Evolutionary conservation across 352 stramenopile genomes (phyloP).

Genomic region (Plasmopara muralis): DNA sequence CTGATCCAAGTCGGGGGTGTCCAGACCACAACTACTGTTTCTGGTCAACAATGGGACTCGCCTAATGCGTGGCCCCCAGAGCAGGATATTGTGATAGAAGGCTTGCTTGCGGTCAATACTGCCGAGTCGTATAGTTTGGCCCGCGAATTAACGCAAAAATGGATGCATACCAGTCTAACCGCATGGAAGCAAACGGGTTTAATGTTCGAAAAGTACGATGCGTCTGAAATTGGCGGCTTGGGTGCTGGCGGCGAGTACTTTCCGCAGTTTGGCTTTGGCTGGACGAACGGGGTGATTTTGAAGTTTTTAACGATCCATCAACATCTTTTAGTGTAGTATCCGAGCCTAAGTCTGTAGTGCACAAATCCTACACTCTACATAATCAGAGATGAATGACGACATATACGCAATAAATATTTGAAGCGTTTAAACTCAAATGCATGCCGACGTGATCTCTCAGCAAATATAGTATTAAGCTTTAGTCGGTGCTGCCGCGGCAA

Average conservation of each 20-base stretch:
- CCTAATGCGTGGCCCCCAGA: slow-evolving; percentile 83
- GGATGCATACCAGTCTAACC: slow-evolving; percentile 50
- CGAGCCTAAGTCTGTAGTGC: not conserved
- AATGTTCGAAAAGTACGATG: slow-evolving; percentile 90
- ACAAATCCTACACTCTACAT: not conserved
- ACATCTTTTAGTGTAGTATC: slow-evolving; percentile 33
- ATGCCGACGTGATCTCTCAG: no score
- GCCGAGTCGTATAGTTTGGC: slow-evolving; percentile 44
- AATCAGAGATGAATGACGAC: no score
- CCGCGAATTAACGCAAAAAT: slow-evolving; percentile 45
- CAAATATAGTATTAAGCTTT: slow-evolving; percentile 4
- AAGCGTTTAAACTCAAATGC: no score
- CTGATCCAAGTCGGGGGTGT: slow-evolving; percentile 62
- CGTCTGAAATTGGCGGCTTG: slow-evolving; percentile 48
- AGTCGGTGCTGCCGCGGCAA: slow-evolving; percentile 48
- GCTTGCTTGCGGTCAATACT: slow-evolving; percentile 49
- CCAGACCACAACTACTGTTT: slow-evolving; percentile 57
- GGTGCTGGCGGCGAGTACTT: slow-evolving; percentile 84
- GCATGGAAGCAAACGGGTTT: slow-evolving; percentile 64
- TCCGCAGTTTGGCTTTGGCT: slow-evolving; percentile 84
- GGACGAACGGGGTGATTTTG: slow-evolving; percentile 83
- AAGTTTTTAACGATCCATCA: slow-evolving; percentile 81
- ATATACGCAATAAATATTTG: no score
- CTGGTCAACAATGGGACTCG: slow-evolving; percentile 83
- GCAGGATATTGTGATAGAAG: slow-evolving; percentile 79